Conservation (phyloP, 2,329 filamentous ascomycete genomes). For the Bimuria novae-zelandiae region DNA sequence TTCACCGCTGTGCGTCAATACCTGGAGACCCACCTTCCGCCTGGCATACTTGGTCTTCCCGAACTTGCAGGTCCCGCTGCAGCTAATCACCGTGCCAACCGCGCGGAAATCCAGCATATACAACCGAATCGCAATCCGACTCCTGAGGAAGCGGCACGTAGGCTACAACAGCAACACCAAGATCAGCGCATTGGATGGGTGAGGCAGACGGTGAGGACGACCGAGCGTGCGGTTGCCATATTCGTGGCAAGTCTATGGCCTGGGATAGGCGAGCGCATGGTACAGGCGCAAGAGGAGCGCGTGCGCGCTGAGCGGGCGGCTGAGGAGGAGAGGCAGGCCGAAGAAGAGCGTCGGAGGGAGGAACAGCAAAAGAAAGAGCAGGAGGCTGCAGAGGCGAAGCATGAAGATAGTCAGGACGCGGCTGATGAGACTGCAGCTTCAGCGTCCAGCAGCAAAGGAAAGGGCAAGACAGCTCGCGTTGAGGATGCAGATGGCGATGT, state of each 20-base stretch:
- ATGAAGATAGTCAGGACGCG: background rate
- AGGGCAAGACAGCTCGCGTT: constrained; percentile 5
- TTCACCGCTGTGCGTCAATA: constrained; percentile 45
- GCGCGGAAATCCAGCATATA: background rate
- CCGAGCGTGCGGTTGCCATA: constrained; percentile 63
- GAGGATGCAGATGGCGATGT: background rate
- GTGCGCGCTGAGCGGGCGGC: constrained; percentile 33
- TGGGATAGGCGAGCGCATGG: constrained; percentile 65
- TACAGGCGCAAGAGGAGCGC: constrained; percentile 59
- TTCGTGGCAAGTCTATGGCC: constrained; percentile 66
- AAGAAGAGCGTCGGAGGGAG: constrained; percentile 19
- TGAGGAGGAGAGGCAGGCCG: constrained; percentile 23
- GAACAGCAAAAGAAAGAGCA: constrained; percentile 19
- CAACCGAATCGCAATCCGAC: constrained; percentile 29
- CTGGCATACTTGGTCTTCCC: constrained; percentile 26
- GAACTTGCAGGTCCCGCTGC: background rate
- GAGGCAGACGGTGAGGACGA: constrained; percentile 47
- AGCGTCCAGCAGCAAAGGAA: background rate
- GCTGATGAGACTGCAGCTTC: background rate
- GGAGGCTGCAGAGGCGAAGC: constrained; percentile 7
- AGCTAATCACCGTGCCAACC: background rate
- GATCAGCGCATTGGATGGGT: constrained; percentile 36
- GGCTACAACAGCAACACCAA: constrained; percentile 45
- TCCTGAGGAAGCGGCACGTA: constrained; percentile 49
- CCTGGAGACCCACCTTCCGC: constrained; percentile 50